Conservation (phyloP, 257 asterid genomes). For the Lantana camara region DNA sequence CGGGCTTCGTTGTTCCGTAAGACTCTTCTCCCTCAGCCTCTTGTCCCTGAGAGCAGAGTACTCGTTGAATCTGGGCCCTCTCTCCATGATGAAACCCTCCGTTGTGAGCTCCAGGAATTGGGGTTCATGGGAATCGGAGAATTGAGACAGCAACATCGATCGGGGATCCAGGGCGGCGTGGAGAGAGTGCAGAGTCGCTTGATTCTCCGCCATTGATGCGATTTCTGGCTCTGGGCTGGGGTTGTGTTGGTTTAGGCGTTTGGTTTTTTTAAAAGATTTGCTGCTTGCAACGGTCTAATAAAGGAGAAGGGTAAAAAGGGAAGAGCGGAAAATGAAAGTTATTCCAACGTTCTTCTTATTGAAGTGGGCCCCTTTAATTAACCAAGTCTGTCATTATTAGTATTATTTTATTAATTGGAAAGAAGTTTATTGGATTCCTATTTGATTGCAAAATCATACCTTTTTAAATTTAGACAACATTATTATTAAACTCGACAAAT, state of each 20-base stretch:
- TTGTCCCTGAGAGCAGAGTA: conserved; percentile 81
- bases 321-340: conserved; percentile 4
- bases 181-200: conserved; percentile 44
- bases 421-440: conserved; percentile 30
- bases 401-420: not conserved
- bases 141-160: conserved; percentile 63
- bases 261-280: conserved; percentile 33
- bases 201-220: conserved; percentile 55
- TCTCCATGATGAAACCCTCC: conserved; percentile 51
- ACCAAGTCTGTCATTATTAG: not conserved
- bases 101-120: conserved; percentile 58
- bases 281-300: conserved; percentile 69
- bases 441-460: conserved; percentile 16
- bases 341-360: conserved; percentile 65
- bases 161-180: conserved; percentile 61
- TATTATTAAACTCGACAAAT: conserved; percentile 9
- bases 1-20: conserved; percentile 23
- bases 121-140: conserved; percentile 51
- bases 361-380: conserved; percentile 41
- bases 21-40: conserved; percentile 44
- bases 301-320: conserved; percentile 32
- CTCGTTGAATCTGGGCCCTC: conserved; percentile 80
- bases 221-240: not conserved
- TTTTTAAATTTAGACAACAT: not conserved
- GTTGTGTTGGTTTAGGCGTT: not conserved